Evolutionary conservation across 2,329 filamentous ascomycete species (phyloP).

Genomic region (Paecilomyces sp.): DNA sequence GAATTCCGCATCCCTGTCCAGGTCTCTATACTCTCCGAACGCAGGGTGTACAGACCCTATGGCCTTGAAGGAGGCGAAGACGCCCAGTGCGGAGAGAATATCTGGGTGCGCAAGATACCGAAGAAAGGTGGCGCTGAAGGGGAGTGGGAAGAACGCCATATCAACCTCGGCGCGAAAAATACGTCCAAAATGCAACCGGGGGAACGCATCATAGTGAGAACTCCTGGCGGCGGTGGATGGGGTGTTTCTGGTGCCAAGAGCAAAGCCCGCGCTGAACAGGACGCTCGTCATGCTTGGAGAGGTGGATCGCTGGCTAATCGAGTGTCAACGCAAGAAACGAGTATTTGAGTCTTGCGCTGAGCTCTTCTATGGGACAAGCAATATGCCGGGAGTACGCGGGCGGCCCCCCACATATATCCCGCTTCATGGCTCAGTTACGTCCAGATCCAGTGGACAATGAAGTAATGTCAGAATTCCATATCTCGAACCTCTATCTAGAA

Average conservation of each 20-base stretch:
- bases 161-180: slow-evolving; percentile 25
- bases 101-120: slow-evolving; percentile 70
- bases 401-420: neutral
- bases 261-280: slow-evolving; percentile 41
- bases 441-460: neutral
- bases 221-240: slow-evolving; percentile 33
- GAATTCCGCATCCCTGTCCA: slow-evolving; percentile 73
- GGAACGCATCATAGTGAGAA: slow-evolving; percentile 31
- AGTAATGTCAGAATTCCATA: neutral
- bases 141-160: slow-evolving; percentile 12
- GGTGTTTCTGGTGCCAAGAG: slow-evolving; percentile 45
- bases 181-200: slow-evolving; percentile 25
- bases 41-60: slow-evolving; percentile 67
- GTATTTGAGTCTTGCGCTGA: slow-evolving; percentile 19
- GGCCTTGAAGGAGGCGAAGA: slow-evolving; percentile 74
- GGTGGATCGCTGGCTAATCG: slow-evolving; percentile 50
- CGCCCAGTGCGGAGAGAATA: slow-evolving; percentile 67
- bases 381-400: neutral
- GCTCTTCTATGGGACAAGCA: neutral
- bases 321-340: slow-evolving; percentile 44
- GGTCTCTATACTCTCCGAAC: slow-evolving; percentile 67
- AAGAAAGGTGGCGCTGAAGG: slow-evolving; percentile 23
- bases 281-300: slow-evolving; percentile 55
- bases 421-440: neutral
- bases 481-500: neutral